Conservation (phyloP, 306 rosid genomes). For the Hippophae gyantsensis region DNA sequence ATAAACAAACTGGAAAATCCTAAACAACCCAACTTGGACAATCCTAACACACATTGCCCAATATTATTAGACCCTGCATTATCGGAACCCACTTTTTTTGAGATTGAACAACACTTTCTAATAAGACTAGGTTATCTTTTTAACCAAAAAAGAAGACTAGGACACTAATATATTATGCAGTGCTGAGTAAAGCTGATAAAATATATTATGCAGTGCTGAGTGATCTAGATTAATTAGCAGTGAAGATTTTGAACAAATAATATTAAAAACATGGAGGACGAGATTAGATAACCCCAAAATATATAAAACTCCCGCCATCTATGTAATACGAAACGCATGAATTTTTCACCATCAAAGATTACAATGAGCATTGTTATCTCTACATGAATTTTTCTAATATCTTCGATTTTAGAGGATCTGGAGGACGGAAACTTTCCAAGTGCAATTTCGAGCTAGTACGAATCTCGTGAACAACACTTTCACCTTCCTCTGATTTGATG, state of each 20-base stretch:
- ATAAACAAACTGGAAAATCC: too few relatives aligned
- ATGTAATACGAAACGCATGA: slow-evolving; percentile 31
- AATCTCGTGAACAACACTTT: slow-evolving; percentile 35
- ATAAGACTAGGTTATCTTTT: too few relatives aligned
- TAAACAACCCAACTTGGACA: too few relatives aligned
- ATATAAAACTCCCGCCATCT: slow-evolving; percentile 29
- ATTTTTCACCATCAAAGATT: slow-evolving; percentile 25
- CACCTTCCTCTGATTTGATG: slow-evolving; percentile 59
- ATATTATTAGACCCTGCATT: too few relatives aligned
- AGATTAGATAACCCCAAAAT: slow-evolving; percentile 21
- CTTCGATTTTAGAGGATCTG: slow-evolving; percentile 38
- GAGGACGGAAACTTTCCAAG: slow-evolving; percentile 58
- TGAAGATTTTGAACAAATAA: slow-evolving; percentile 37
- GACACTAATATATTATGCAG: background rate
- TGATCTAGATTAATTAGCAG: slow-evolving; percentile 19
- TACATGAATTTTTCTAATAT: slow-evolving; percentile 61
- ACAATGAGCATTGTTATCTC: slow-evolving; percentile 55
- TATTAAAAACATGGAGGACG: slow-evolving; percentile 24
- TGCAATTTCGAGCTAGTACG: slow-evolving; percentile 36
- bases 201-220: background rate
- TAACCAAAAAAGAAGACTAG: too few relatives aligned
- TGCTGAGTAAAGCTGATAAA: background rate
- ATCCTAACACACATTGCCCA: too few relatives aligned
- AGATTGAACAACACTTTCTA: too few relatives aligned
- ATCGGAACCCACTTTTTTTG: too few relatives aligned